Conservation (phyloP, 768 basidiomycete genomes). For the Myochromella boudieri region DNA sequence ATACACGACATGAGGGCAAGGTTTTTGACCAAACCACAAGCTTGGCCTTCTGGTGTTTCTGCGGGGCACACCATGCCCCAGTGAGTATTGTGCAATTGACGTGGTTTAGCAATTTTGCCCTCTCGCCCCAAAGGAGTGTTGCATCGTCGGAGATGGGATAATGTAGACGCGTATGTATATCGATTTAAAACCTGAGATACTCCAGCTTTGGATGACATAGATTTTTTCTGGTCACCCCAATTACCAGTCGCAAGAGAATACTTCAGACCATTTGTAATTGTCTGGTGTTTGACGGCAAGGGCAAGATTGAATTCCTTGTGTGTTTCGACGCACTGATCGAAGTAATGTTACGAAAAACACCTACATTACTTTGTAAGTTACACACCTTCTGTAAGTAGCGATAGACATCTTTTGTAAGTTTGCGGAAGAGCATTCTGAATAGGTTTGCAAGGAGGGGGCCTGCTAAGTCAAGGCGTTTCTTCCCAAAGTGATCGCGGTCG, state of each 20-base stretch:
- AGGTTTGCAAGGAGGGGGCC: constrained; percentile 95
- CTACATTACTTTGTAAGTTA: no score
- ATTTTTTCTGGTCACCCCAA: constrained; percentile 99
- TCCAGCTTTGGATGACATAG: constrained; percentile 96
- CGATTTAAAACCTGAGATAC: constrained; percentile 98
- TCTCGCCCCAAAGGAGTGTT: constrained; percentile 98
- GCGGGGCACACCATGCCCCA: constrained; percentile 99
- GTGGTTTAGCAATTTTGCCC: constrained; percentile 98
- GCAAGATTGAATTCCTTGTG: constrained; percentile 93
- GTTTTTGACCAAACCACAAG: constrained; percentile 99
- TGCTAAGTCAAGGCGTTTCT: constrained; percentile 94
- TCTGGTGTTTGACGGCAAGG: constrained; percentile 92
- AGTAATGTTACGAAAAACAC: constrained; percentile 8
- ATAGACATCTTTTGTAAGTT: constrained; percentile 95
- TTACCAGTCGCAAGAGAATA: constrained; percentile 98
- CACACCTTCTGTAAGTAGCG: constrained; percentile 93
- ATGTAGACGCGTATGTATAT: constrained; percentile 97
- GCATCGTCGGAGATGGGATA: constrained; percentile 96
- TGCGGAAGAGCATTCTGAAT: constrained; percentile 97
- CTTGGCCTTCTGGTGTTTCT: constrained; percentile 99
- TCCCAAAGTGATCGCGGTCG: constrained; percentile 99
- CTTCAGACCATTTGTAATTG: constrained; percentile 96
- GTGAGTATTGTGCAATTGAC: constrained; percentile 98
- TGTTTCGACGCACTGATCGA: constrained; percentile 84
- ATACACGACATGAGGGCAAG: constrained; percentile 97